Conservation (phyloP, 1,139 yeast genomes). For the Suhomyces guaymorum region DNA sequence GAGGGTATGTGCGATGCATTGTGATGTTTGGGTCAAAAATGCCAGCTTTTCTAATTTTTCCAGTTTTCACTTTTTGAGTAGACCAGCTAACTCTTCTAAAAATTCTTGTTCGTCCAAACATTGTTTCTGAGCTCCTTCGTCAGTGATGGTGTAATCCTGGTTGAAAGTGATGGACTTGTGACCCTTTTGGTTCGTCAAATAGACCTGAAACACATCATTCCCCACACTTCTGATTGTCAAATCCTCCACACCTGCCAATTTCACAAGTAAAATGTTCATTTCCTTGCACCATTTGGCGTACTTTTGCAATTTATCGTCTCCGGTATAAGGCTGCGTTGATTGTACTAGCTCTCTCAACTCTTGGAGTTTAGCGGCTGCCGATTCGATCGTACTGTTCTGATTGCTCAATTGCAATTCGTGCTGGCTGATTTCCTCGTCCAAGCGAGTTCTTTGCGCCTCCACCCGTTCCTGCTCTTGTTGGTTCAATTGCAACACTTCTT, state of each 20-base stretch:
- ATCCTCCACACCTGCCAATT: slow-evolving; percentile 19
- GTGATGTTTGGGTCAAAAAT: too few relatives aligned
- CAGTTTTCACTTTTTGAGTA: slow-evolving; percentile 1
- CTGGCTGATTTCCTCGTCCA: background rate
- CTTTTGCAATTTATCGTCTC: slow-evolving; percentile 19
- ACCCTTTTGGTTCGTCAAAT: too few relatives aligned
- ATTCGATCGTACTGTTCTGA: slow-evolving; percentile 3
- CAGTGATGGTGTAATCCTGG: too few relatives aligned
- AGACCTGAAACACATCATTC: background rate
- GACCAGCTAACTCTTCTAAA: slow-evolving; percentile 5
- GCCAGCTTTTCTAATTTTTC: too few relatives aligned
- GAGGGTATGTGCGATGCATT: too few relatives aligned
- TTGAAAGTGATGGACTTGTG: too few relatives aligned
- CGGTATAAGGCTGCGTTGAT: slow-evolving; percentile 9
- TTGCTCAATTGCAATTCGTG: background rate
- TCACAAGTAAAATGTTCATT: slow-evolving; percentile 28
- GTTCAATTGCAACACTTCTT: slow-evolving; percentile 6
- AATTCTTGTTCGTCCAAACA: background rate
- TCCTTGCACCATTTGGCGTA: slow-evolving; percentile 35
- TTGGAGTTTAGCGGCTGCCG: slow-evolving; percentile 2
- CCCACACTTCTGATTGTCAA: slow-evolving; percentile 6
- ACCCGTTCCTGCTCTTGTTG: slow-evolving; percentile 4
- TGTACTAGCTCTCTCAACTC: slow-evolving; percentile 9
- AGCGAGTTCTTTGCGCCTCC: background rate
- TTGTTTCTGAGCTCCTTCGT: too few relatives aligned